phyloP scores from a whole-genome alignment of 495 filamentous ascomycete genomes.

The Cercophora samala region DNA sequence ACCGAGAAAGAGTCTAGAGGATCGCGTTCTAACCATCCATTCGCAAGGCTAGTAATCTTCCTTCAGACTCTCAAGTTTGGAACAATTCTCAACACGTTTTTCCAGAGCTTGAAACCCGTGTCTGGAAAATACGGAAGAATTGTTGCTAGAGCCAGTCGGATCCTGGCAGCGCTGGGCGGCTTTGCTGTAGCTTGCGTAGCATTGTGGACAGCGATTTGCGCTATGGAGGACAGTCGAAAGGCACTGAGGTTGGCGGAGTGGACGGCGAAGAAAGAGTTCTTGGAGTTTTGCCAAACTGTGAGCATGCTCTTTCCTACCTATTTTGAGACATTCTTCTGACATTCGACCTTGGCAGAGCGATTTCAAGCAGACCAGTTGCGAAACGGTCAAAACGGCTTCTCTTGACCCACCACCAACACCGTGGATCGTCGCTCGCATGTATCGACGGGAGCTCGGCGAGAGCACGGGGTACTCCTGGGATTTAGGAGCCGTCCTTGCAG shows the following conservation, averaged over 20 bases:
- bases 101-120: too few species aligned
- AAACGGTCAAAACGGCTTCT: neutral
- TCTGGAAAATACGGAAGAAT: too few species aligned
- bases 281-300: neutral
- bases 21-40: too few species aligned
- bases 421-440: neutral
- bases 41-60: too few species aligned
- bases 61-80: too few species aligned
- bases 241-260: neutral
- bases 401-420: neutral
- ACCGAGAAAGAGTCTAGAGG: too few species aligned
- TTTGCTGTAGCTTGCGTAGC: neutral
- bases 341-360: neutral
- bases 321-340: neutral
- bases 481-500: neutral
- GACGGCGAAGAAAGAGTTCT: neutral
- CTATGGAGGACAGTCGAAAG: neutral
- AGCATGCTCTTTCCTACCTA: too few species aligned
- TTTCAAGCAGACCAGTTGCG: neutral
- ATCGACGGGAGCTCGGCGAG: neutral
- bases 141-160: neutral
- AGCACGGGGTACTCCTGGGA: neutral
- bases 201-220: neutral
- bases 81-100: too few species aligned
- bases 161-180: neutral